These are phyloP conservation scores for Yarrowia sp. DNA, from an alignment of 805 yeast species.

Conservation along the genomic window DNA sequence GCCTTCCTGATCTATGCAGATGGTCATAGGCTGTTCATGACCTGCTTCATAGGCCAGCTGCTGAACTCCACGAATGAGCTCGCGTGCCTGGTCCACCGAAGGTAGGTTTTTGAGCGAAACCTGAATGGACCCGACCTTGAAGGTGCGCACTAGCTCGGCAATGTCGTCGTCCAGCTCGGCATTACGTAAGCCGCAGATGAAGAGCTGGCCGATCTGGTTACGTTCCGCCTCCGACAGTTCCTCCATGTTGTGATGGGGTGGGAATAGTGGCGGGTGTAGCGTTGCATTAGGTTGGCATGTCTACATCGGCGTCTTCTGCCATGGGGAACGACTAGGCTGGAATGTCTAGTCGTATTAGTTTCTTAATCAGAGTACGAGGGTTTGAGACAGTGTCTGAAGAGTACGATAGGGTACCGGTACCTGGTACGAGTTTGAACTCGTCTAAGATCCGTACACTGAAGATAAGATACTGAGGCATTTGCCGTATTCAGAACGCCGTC, in stretches of 20 bases:
- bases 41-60: conserved; percentile 55
- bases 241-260: conserved; percentile 29
- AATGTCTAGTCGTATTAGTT: no score
- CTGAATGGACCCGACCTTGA: conserved; percentile 51
- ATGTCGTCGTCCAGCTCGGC: conserved; percentile 29
- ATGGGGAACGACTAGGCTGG: no score
- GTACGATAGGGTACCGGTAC: no score
- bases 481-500: no score
- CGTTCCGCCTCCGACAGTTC: conserved; percentile 30
- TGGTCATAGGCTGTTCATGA: conserved; percentile 40
- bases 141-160: conserved; percentile 31
- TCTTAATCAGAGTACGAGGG: no score
- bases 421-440: no score
- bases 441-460: no score
- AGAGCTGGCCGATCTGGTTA: conserved; percentile 9
- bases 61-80: conserved; percentile 43
- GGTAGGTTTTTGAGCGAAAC: conserved; percentile 51
- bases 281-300: conserved; percentile 1
- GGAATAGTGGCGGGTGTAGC: conserved; percentile 13
- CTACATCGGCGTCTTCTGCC: no score
- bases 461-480: no score
- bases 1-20: conserved; percentile 1
- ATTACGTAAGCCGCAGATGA: conserved; percentile 27
- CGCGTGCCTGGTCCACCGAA: conserved; percentile 47
- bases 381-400: no score